These are phyloP conservation scores for Nicotiana tomentosiformis DNA, from an alignment of 257 asterid genomes.

Conservation along the genomic window DNA sequence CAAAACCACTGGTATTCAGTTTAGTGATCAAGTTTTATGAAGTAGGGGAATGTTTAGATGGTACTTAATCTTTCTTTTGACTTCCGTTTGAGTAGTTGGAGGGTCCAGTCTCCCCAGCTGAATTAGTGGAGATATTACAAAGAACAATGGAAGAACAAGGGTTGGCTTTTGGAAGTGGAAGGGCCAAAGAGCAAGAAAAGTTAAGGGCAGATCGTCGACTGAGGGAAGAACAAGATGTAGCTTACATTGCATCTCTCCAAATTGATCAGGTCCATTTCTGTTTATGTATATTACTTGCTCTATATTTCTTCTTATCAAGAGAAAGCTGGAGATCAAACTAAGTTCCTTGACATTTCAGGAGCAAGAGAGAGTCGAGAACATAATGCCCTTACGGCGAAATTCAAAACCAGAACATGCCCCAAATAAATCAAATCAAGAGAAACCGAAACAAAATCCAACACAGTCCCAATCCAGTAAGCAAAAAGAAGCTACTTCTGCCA, in stretches of 20 bases:
- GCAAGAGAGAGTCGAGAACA: slow-evolving; percentile 35
- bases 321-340: background rate
- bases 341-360: slow-evolving; percentile 31
- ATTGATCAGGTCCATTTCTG: slow-evolving; percentile 53
- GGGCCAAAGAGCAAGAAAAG: slow-evolving; percentile 41
- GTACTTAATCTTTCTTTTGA: background rate
- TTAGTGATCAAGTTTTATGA: background rate
- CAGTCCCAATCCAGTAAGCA: slow-evolving; percentile 22
- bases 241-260: slow-evolving; percentile 63
- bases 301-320: background rate
- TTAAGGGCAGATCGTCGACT: slow-evolving; percentile 36
- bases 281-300: background rate
- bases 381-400: slow-evolving; percentile 19
- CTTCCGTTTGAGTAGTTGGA: slow-evolving; percentile 42
- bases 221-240: slow-evolving; percentile 84
- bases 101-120: slow-evolving; percentile 76
- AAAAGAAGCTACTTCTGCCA: slow-evolving; percentile 15
- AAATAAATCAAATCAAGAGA: slow-evolving; percentile 14
- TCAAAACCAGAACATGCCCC: slow-evolving; percentile 16
- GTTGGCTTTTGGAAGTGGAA: slow-evolving; percentile 46
- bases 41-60: background rate
- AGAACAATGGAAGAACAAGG: slow-evolving; percentile 81
- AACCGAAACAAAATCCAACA: slow-evolving; percentile 14
- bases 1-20: background rate
- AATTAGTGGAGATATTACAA: slow-evolving; percentile 64